Base-by-base conservation (phyloP, 225 moss, liverwort and hornwort genomes). In the Lunularia cruciata region DNA sequence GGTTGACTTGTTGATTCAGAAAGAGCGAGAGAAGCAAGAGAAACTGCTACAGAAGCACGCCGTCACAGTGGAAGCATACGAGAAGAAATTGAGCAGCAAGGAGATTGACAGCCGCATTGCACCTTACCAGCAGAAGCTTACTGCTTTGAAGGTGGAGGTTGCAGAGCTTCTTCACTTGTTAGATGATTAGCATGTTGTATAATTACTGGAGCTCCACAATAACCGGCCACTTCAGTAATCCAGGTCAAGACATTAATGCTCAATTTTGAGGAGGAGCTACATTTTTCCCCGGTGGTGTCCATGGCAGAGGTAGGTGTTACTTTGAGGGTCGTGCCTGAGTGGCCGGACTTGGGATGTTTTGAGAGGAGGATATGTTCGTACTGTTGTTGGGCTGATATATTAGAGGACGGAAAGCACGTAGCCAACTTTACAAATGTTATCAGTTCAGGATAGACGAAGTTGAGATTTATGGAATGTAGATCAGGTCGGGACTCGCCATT, bases 11-110 rank as follows among this genome's bases (percentile, higher is more conserved):
- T 80, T 96, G 74, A 64, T 96, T 58, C 88, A 87, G 48, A 96
- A 90, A 59, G 95, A 96, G 83, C 90, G 88, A 63, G 95, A 96
- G 78, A 81, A 84, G 90, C 87, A 92, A 77, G 95, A 96, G 47
- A 96, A 90, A 71, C 57, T 86, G 80, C 92, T 87, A 80, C 90
- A 90, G 75, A 96, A 96, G 86, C 92, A 96, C 66, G 87, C 72
- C 18, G 69, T 86, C 19, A 92, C 79, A 33, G 87, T 96, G 69
- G 95, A 96, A 71, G 87, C 83, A 3, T 96, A 96, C 51, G 95
- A 96, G 62, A 87, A 92, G 45, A 96, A 96, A 55, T 70, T 90
- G 59, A 85, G 82, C 66, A 84, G 82, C 70, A 96, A 90, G 62
- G 95, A 96, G 43, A 90, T 90, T 16, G 95, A 96, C 76, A 82